These are phyloP conservation scores for Colletotrichum sp. DNA, from an alignment of 2,329 filamentous ascomycete species.

Conservation along the genomic window DNA sequence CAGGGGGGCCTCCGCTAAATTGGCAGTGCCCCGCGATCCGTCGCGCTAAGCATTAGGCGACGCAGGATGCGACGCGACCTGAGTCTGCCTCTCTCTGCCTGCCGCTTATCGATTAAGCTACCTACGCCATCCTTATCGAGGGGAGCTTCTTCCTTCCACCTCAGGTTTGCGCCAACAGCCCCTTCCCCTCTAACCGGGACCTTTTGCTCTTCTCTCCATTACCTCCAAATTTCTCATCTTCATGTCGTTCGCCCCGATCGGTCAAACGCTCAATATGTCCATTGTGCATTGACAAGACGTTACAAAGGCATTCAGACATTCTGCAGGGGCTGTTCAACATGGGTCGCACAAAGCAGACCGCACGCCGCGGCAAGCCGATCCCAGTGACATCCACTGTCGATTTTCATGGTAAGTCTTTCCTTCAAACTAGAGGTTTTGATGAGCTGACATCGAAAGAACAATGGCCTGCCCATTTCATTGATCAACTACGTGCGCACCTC, in stretches of 20 bases:
- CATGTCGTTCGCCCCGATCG: not conserved
- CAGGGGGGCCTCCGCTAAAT: constrained; percentile 3
- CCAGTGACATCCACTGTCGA: not conserved
- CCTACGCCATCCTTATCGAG: not conserved
- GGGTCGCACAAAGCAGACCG: constrained; percentile 5
- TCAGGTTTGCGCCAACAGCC: not conserved
- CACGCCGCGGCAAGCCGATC: not conserved
- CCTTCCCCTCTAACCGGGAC: not conserved
- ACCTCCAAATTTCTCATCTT: not conserved
- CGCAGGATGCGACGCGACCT: not conserved
- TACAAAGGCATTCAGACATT: not conserved
- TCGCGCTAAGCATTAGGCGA: not conserved
- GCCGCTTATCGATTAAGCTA: constrained; percentile 19
- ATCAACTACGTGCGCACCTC: not conserved
- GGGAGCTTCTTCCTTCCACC: constrained; percentile 6
- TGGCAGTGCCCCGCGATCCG: constrained; percentile 14
- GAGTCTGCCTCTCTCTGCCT: constrained; percentile 4
- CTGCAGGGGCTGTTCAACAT: not conserved
- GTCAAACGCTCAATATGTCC: not conserved
- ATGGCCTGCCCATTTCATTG: constrained; percentile 5
- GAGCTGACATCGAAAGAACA: not conserved
- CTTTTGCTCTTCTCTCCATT: not conserved
- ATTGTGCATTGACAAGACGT: not conserved
- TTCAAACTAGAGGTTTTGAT: not conserved
- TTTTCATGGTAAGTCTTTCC: constrained; percentile 4